A percentile compares a stretch with the other conserved stretches of the same genome.
Evolutionary conservation across 2,329 filamentous ascomycete genomes (phyloP).

Genomic region (Ophiostoma sp.): DNA sequence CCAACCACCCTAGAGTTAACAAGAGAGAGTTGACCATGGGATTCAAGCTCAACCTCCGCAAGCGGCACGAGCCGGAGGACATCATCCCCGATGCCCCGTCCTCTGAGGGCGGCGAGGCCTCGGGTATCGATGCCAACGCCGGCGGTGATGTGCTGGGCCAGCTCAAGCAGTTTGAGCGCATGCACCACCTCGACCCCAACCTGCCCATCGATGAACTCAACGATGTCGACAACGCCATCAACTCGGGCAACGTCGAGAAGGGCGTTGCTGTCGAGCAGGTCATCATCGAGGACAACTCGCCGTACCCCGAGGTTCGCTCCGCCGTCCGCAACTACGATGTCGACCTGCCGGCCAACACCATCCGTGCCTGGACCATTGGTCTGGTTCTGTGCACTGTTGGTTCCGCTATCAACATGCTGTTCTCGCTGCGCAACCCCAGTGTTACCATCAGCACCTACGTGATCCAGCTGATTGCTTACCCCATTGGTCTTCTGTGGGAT

Average conservation of each 20-base stretch:
- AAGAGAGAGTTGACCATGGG: constrained; percentile 23
- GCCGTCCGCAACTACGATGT: constrained; percentile 25
- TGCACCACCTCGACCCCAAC: constrained; percentile 60
- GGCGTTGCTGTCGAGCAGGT: constrained; percentile 54
- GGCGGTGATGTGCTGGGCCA: constrained; percentile 35
- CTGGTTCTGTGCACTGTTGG: constrained; percentile 53
- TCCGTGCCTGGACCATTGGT: constrained; percentile 57
- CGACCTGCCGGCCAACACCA: constrained; percentile 56
- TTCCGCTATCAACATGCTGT: constrained; percentile 53
- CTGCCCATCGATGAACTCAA: constrained; percentile 57
- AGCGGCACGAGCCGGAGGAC: constrained; percentile 43
- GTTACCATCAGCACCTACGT: constrained; percentile 57
- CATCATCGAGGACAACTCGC: constrained; percentile 58
- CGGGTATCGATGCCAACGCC: constrained; percentile 22
- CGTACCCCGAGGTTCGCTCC: constrained; percentile 55
- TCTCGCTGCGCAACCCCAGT: constrained; percentile 54
- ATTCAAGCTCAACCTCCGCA: constrained; percentile 34
- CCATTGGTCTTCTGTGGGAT: constrained; percentile 51
- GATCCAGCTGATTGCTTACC: constrained; percentile 57
- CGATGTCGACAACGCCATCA: constrained; percentile 54
- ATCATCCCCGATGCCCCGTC: constrained; percentile 35
- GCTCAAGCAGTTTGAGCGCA: constrained; percentile 53
- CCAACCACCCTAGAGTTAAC: neutral
- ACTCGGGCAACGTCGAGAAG: constrained; percentile 50
- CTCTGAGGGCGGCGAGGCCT: neutral